Evolutionary conservation across 73 alveolate species (phyloP).

Genomic region (Paramecium biaurelia): DNA sequence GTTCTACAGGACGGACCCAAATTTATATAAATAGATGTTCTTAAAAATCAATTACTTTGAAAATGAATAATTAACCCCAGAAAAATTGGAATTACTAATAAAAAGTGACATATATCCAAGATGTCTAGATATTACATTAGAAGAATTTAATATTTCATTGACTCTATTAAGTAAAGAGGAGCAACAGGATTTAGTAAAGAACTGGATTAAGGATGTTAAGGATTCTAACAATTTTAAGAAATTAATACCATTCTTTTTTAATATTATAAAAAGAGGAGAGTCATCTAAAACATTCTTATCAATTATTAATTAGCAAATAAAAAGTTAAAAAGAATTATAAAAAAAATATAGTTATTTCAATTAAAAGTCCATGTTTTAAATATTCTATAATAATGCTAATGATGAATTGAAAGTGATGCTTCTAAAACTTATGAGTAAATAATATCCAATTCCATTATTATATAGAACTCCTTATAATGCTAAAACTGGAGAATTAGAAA

Average conservation of each 20-base stretch:
- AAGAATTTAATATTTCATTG: not conserved
- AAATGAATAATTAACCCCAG: not conserved
- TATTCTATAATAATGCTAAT: not conserved
- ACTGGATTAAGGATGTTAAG: not conserved
- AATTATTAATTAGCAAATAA: not conserved
- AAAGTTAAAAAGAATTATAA: not conserved
- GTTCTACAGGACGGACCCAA: not conserved
- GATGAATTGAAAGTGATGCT: not conserved
- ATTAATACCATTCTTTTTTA: not conserved
- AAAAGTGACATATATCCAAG: not conserved
- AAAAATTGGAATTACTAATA: not conserved
- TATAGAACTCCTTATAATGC: not conserved
- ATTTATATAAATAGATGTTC: not conserved
- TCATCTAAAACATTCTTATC: not conserved
- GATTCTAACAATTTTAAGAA: not conserved
- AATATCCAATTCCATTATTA: not conserved
- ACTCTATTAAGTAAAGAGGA: not conserved
- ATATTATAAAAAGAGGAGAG: not conserved
- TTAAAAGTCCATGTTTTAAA: not conserved
- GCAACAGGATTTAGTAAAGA: not conserved
- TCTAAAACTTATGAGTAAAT: not conserved
- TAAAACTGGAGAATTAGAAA: not conserved
- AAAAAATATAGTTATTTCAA: not conserved
- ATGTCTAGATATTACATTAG: not conserved
- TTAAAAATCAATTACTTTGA: not conserved